phyloP scores from a whole-genome alignment of 306 rosid species.

The Hylodesmum podocarpum region DNA sequence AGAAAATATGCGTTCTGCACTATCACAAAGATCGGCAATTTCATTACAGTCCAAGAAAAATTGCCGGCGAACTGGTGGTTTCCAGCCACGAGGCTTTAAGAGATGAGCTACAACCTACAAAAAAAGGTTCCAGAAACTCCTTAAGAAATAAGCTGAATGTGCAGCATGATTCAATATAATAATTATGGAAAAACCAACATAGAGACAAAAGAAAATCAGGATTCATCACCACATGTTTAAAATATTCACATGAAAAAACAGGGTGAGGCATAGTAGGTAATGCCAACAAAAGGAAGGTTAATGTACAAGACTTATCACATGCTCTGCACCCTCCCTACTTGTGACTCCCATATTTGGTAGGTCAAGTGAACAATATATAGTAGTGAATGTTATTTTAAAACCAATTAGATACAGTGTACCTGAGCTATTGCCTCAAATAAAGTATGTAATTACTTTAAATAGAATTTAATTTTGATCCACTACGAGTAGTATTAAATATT shows the following conservation, averaged over 20 bases:
- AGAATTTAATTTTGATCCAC: background rate
- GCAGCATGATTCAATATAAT: constrained; percentile 8
- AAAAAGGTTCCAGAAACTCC: constrained; percentile 27
- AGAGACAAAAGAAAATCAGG: background rate
- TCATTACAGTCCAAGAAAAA: constrained; percentile 98
- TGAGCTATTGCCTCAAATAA: background rate
- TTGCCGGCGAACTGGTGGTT: constrained; percentile 97
- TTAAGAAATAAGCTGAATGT: constrained; percentile 13
- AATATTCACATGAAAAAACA: background rate
- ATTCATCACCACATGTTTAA: constrained; percentile 7
- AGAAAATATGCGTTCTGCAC: constrained; percentile 94
- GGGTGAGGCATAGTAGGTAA: background rate
- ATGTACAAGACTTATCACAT: constrained; percentile 14
- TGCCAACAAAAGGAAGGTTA: constrained; percentile 16
- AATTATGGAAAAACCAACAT: background rate
- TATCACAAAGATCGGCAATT: constrained; percentile 99
- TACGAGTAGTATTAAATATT: background rate
- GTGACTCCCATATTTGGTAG: background rate
- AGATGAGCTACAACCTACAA: constrained; percentile 87
- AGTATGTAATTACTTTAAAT: background rate
- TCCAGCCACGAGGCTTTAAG: constrained; percentile 99
- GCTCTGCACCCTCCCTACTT: constrained; percentile 12
- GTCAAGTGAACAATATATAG: background rate
- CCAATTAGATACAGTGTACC: constrained; percentile 5
- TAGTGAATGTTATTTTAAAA: constrained; percentile 20